Conservation (phyloP, 805 yeast species). For the Metschnikowia dekortorum region DNA sequence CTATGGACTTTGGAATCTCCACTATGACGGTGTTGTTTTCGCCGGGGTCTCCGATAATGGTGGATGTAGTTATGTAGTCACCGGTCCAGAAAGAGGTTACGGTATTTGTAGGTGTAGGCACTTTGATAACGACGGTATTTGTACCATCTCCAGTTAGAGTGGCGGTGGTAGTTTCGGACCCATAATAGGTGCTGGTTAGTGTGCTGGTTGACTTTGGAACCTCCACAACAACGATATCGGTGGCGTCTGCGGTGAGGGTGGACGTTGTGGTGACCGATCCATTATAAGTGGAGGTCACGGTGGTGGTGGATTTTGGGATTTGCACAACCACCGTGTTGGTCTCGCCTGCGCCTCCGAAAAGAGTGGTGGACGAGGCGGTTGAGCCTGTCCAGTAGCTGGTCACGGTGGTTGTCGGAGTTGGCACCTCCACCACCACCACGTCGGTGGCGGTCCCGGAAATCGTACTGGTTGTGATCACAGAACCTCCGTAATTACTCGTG, state of each 20-base stretch:
- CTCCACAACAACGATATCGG: constrained; percentile 16
- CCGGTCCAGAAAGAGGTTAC: constrained; percentile 3
- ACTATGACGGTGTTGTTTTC: constrained; percentile 18
- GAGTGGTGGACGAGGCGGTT: no score
- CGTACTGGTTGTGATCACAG: not conserved
- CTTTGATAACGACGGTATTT: constrained; percentile 7
- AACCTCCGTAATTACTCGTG: constrained; percentile 7
- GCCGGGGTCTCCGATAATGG: constrained; percentile 3
- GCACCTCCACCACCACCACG: constrained; percentile 11
- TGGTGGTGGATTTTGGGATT: no score
- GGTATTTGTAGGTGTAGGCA: constrained; percentile 9
- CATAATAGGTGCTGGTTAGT: constrained; percentile 10
- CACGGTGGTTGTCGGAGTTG: constrained; percentile 1
- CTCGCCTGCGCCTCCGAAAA: not conserved
- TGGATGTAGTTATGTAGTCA: constrained; percentile 4
- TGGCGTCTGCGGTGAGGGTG: constrained; percentile 2
- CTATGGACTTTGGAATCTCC: constrained; percentile 1
- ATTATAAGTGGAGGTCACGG: no score
- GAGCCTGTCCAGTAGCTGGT: no score
- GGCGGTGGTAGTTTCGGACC: not conserved
- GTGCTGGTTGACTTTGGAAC: constrained; percentile 6
- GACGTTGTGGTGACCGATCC: not conserved
- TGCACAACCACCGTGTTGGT: no score
- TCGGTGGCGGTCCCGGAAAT: not conserved
- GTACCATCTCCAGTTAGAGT: not conserved